Evolutionary conservation across 371 early-diverging fungal genomes (phyloP).

Genomic region (Haplosporangium sp.): DNA sequence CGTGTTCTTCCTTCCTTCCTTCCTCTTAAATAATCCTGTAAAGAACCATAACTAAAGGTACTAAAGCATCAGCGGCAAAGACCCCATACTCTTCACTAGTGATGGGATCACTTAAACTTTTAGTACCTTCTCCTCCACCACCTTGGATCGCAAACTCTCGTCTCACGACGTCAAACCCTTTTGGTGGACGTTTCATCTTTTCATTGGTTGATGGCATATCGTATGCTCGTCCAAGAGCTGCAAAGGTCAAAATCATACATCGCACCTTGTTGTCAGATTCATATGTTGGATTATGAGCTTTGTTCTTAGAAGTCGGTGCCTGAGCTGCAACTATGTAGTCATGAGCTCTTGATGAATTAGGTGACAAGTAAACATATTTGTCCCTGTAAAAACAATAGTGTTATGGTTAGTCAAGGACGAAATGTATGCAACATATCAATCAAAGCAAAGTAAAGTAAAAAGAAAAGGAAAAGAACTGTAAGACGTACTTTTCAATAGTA

Average conservation of each 20-base stretch:
- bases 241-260: constrained; percentile 48
- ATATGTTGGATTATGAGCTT: not conserved
- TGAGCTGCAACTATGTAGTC: constrained; percentile 17
- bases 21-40: constrained; percentile 30
- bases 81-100: constrained; percentile 51
- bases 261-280: constrained; percentile 37
- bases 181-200: constrained; percentile 49
- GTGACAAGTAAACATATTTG: constrained; percentile 37
- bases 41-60: constrained; percentile 53
- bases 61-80: constrained; percentile 49
- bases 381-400: constrained; percentile 10
- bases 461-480: too few species aligned
- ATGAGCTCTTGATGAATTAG: constrained; percentile 44
- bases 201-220: constrained; percentile 36
- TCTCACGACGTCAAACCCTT: constrained; percentile 41
- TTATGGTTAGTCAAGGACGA: too few species aligned
- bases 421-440: too few species aligned
- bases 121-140: not conserved
- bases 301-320: constrained; percentile 15
- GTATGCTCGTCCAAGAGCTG: constrained; percentile 39
- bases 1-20: not conserved
- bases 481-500: constrained; percentile 43
- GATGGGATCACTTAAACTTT: not conserved
- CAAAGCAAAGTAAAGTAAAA: too few species aligned
- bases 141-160: constrained; percentile 22